phyloP scores from a whole-genome alignment of 148 eudicot genomes.

The Selenicereus undatus region DNA sequence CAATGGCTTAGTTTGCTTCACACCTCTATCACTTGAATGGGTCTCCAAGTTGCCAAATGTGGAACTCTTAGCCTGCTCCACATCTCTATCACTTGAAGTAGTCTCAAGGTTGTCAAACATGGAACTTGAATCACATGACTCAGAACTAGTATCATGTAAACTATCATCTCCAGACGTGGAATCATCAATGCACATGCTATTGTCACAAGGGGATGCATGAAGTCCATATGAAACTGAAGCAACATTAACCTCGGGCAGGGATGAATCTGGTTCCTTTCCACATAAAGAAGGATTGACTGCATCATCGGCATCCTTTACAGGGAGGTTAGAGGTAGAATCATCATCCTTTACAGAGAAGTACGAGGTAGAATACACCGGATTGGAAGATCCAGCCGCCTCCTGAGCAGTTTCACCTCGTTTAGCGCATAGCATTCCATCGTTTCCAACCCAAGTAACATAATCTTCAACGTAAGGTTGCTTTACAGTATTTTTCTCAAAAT shows the following conservation, averaged over 20 bases:
- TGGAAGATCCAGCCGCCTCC: slow-evolving; percentile 20
- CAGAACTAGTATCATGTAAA: slow-evolving; percentile 33
- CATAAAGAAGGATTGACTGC: slow-evolving; percentile 20
- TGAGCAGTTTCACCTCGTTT: slow-evolving; percentile 21
- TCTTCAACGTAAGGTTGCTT: slow-evolving; percentile 31
- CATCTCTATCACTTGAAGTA: slow-evolving; percentile 15
- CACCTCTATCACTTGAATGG: slow-evolving; percentile 16
- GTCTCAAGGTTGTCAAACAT: slow-evolving; percentile 27
- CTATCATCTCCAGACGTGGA: slow-evolving; percentile 31
- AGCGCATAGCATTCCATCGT: slow-evolving; percentile 28
- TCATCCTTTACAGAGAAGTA: slow-evolving; percentile 24
- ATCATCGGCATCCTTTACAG: slow-evolving; percentile 28
- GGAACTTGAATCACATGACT: slow-evolving; percentile 19
- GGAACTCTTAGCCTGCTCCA: slow-evolving; percentile 27
- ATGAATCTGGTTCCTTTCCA: slow-evolving; percentile 19
- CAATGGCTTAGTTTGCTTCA: slow-evolving; percentile 26
- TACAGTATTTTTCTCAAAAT: slow-evolving; percentile 24
- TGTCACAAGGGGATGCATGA: slow-evolving; percentile 14
- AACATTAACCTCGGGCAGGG: slow-evolving; percentile 6
- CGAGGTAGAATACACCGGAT: slow-evolving; percentile 16
- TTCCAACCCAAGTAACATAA: slow-evolving; percentile 15
- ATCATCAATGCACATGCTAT: slow-evolving; percentile 21
- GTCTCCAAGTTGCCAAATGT: slow-evolving; percentile 26
- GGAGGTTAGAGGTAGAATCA: slow-evolving; percentile 8
- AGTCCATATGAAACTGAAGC: slow-evolving; percentile 18